Conservation (phyloP, 2,329 filamentous ascomycete genomes). For the Aspergillus ochraceoroseus region DNA sequence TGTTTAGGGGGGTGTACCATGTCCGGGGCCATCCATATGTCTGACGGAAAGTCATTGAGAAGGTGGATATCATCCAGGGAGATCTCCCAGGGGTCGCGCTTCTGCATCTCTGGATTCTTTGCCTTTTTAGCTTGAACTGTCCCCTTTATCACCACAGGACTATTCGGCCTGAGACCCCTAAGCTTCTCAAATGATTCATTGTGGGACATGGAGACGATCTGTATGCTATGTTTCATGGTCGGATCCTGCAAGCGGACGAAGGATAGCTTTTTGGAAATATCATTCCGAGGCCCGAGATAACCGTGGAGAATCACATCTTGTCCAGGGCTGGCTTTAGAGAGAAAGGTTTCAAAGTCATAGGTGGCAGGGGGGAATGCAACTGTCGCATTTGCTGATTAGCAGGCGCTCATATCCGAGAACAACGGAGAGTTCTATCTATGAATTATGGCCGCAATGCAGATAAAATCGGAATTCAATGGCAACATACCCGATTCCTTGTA, state of each 20-base stretch:
- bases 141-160: slow-evolving; percentile 53
- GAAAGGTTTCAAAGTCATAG: slow-evolving; percentile 37
- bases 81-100: slow-evolving; percentile 52
- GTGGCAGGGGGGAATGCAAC: slow-evolving; percentile 47
- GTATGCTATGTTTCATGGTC: slow-evolving; percentile 44
- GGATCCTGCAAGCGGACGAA: slow-evolving; percentile 60
- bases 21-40: slow-evolving; percentile 70
- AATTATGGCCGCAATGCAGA: no score
- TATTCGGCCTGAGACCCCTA: slow-evolving; percentile 46
- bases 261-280: slow-evolving; percentile 63
- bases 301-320: slow-evolving; percentile 58
- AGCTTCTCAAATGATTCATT: slow-evolving; percentile 40
- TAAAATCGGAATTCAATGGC: no score
- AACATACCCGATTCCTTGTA: slow-evolving; percentile 47
- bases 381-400: slow-evolving; percentile 22
- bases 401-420: no score
- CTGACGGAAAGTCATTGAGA: slow-evolving; percentile 67
- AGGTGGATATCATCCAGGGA: slow-evolving; percentile 58
- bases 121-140: slow-evolving; percentile 42
- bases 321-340: slow-evolving; percentile 29
- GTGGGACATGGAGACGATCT: slow-evolving; percentile 46
- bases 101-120: slow-evolving; percentile 28
- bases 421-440: no score
- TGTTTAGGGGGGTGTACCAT: slow-evolving; percentile 69
- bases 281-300: slow-evolving; percentile 64